These are phyloP conservation scores for Pythium chondricola DNA, from an alignment of 352 stramenopile species.

Conservation along the genomic window DNA sequence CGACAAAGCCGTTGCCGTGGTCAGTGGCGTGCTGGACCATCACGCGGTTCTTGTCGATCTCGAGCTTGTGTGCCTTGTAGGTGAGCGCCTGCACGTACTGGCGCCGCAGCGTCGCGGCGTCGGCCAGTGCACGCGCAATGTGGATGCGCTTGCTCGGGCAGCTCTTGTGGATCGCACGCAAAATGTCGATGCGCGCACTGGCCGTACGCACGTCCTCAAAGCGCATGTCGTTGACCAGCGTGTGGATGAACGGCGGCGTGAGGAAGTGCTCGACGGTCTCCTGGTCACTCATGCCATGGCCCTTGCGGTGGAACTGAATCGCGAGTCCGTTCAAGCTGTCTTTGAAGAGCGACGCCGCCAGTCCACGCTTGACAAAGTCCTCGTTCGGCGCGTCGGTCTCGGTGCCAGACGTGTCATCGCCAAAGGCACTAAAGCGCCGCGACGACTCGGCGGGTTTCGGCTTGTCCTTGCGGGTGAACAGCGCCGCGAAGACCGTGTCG, in stretches of 20 bases:
- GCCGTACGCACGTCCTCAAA: constrained; percentile 85
- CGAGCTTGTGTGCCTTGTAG: constrained; percentile 34
- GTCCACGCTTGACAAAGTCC: constrained; percentile 76
- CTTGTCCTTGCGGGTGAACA: constrained; percentile 47
- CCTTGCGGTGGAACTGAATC: constrained; percentile 20
- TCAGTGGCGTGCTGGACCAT: constrained; percentile 57
- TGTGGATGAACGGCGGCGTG: constrained; percentile 66
- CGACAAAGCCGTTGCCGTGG: constrained; percentile 76
- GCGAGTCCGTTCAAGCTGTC: constrained; percentile 34
- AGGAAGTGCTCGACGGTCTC: constrained; percentile 65
- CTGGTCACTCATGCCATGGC: constrained; percentile 32
- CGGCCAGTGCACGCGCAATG: constrained; percentile 62
- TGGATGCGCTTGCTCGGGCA: constrained; percentile 62
- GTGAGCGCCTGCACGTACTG: constrained; percentile 57
- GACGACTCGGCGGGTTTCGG: constrained; percentile 3
- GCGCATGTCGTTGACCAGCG: constrained; percentile 70
- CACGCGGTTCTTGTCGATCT: constrained; percentile 53
- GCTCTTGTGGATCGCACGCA: constrained; percentile 82
- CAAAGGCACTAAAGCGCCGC: constrained; percentile 50
- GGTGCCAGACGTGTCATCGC: constrained; percentile 59
- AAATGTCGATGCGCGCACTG: constrained; percentile 70
- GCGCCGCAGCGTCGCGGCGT: constrained; percentile 60
- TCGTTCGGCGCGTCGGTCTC: constrained; percentile 80
- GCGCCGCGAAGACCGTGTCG: constrained; percentile 70
- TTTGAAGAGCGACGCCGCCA: constrained; percentile 73